These are phyloP conservation scores for Artemisia annua DNA, from an alignment of 129 eudicot genomes.

Conservation along the genomic window DNA sequence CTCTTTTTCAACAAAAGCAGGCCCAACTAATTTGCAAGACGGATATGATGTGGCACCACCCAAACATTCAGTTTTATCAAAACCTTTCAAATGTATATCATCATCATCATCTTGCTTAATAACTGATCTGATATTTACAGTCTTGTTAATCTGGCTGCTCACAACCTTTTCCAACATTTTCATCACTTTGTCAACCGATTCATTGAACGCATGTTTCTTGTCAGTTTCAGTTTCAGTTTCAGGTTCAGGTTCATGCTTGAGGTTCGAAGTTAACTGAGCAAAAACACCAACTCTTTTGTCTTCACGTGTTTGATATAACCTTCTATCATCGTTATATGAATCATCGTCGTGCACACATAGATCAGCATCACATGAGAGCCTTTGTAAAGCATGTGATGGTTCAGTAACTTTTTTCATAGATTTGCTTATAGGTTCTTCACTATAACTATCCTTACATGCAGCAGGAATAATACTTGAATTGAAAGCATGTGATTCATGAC, in stretches of 20 bases:
- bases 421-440: no score
- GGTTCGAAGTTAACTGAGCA: conserved; percentile 42
- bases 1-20: conserved; percentile 41
- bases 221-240: not conserved
- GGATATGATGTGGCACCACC: conserved; percentile 10
- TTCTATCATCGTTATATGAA: not conserved
- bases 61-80: conserved; percentile 20
- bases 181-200: conserved; percentile 54
- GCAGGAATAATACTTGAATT: no score
- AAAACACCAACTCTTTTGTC: conserved; percentile 52
- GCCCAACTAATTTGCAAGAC: conserved; percentile 49
- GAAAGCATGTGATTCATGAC: no score
- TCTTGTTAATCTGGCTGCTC: conserved; percentile 26
- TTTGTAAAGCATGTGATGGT: no score
- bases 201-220: conserved; percentile 22
- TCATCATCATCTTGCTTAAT: conserved; percentile 22
- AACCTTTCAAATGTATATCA: conserved; percentile 14
- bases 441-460: no score
- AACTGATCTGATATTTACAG: conserved; percentile 22
- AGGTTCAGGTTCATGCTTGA: conserved; percentile 17
- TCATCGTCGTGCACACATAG: conserved; percentile 19
- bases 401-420: no score
- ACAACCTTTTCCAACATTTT: conserved; percentile 36
- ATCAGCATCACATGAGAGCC: conserved; percentile 15
- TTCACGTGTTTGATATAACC: conserved; percentile 4